These are phyloP conservation scores for Rubroshorea leprosula DNA, from an alignment of 345 rosid genomes.

Conservation along the genomic window DNA sequence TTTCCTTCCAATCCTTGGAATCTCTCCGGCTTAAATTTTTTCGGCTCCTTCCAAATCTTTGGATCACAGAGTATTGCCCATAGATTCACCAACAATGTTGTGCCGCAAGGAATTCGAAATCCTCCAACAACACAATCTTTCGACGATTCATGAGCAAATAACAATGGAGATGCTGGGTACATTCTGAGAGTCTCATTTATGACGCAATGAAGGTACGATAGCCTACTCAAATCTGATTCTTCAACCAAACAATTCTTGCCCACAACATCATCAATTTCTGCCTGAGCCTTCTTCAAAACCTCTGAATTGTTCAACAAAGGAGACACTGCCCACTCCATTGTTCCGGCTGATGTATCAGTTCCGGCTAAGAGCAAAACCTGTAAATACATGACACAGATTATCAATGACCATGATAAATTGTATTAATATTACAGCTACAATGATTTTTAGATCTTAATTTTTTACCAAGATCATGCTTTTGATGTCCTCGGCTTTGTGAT, in stretches of 20 bases:
- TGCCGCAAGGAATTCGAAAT: slow-evolving; percentile 29
- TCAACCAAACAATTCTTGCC: slow-evolving; percentile 25
- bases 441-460: no score
- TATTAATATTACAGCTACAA: no score
- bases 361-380: slow-evolving; percentile 22
- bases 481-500: slow-evolving; percentile 35
- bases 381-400: neutral
- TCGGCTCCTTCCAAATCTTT: slow-evolving; percentile 29
- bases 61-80: slow-evolving; percentile 43
- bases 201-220: slow-evolving; percentile 29
- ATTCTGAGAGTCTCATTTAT: slow-evolving; percentile 30
- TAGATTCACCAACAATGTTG: slow-evolving; percentile 33
- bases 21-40: slow-evolving; percentile 47
- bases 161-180: slow-evolving; percentile 29
- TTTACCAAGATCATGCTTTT: slow-evolving; percentile 39
- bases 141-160: slow-evolving; percentile 37
- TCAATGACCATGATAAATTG: no score
- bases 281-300: slow-evolving; percentile 24
- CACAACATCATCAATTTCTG: slow-evolving; percentile 20
- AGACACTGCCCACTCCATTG: slow-evolving; percentile 43
- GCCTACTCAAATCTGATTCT: slow-evolving; percentile 24
- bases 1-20: slow-evolving; percentile 30
- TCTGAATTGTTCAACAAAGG: slow-evolving; percentile 33
- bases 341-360: slow-evolving; percentile 26
- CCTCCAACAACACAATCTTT: slow-evolving; percentile 33